Conservation (phyloP, 2,329 filamentous ascomycete genomes). For the Fusarium piperis region DNA sequence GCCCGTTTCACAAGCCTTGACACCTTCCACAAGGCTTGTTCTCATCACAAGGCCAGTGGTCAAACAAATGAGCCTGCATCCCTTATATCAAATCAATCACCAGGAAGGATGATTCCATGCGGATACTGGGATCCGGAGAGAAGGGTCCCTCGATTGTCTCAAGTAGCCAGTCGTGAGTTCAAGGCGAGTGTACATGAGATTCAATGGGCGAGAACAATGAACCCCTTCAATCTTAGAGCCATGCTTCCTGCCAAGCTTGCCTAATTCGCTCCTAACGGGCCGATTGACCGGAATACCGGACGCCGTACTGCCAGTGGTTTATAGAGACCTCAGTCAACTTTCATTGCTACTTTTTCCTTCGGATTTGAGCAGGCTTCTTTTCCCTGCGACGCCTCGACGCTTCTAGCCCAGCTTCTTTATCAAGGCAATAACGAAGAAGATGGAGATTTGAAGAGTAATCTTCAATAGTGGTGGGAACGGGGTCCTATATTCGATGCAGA, state of each 20-base stretch:
- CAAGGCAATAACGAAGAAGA: slow-evolving; percentile 91
- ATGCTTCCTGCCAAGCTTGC: neutral
- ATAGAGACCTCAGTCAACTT: slow-evolving; percentile 38
- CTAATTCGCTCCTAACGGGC: neutral
- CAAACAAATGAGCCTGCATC: neutral
- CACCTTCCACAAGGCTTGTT: neutral
- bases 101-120: neutral
- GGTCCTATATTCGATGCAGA: slow-evolving; percentile 86
- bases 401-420: slow-evolving; percentile 92
- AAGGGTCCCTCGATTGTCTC: neutral
- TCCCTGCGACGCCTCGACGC: slow-evolving; percentile 85
- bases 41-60: neutral
- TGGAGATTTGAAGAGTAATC: slow-evolving; percentile 88
- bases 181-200: neutral
- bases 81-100: neutral
- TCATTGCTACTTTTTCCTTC: slow-evolving; percentile 72
- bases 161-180: neutral
- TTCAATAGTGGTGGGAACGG: slow-evolving; percentile 88
- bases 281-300: neutral
- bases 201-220: too few relatives aligned
- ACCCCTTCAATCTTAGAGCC: neutral
- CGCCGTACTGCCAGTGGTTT: neutral
- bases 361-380: slow-evolving; percentile 73
- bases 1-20: neutral
- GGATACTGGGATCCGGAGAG: neutral